A percentile compares a stretch with the other conserved stretches of the same genome.
phyloP scores from a whole-genome alignment of 2,329 filamentous ascomycete species.

The Epichloe bromicola region DNA sequence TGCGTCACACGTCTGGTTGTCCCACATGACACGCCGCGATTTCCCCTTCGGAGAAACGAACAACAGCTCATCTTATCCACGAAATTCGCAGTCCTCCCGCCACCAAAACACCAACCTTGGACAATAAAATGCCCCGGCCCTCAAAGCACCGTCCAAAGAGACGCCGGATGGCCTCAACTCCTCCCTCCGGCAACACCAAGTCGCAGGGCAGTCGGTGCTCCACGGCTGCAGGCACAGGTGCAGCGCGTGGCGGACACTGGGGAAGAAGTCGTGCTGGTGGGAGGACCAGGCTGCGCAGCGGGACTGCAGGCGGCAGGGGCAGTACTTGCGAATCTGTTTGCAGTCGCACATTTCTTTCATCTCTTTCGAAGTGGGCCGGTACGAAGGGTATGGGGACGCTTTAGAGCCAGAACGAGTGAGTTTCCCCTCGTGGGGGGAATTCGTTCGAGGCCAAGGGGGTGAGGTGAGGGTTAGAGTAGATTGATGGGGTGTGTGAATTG shows the following conservation, averaged over 20 bases:
- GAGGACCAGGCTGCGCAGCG: background rate
- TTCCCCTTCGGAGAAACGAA: too few species aligned
- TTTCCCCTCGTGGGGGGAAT: too few species aligned
- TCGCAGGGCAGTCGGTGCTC: background rate
- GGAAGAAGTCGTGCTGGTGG: background rate
- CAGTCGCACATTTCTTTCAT: slow-evolving; percentile 1
- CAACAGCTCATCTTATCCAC: too few species aligned
- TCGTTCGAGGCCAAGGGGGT: too few species aligned
- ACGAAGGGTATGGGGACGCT: too few species aligned
- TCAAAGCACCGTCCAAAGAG: background rate
- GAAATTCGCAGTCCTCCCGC: too few species aligned
- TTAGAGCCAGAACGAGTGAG: too few species aligned
- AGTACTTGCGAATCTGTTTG: slow-evolving; percentile 1
- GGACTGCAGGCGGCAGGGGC: background rate
- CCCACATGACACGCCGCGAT: too few species aligned
- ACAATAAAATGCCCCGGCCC: too few species aligned
- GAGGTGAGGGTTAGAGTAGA: background rate
- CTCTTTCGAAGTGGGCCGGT: background rate
- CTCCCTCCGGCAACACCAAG: background rate
- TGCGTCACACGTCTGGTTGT: too few species aligned
- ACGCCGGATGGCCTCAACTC: background rate
- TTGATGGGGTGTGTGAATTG: background rate
- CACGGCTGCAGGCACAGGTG: background rate
- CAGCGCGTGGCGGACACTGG: background rate
- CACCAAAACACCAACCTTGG: too few species aligned